These are phyloP conservation scores for Wickerhamiella sorbophila DNA, from an alignment of 805 yeast genomes.

Conservation along the genomic window DNA sequence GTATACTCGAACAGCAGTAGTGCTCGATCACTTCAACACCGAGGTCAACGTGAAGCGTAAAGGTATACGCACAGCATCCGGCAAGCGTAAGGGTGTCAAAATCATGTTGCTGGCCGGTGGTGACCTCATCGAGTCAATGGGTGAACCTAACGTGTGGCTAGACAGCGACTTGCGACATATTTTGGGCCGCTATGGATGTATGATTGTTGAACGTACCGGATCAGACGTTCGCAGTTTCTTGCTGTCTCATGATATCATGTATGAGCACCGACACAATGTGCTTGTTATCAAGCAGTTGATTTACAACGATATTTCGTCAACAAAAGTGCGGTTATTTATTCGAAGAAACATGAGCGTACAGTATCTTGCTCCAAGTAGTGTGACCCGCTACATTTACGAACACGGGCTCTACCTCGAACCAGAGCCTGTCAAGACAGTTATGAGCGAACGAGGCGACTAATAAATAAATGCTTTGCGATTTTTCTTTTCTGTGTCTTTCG, in stretches of 20 bases:
- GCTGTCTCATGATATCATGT: constrained; percentile 91
- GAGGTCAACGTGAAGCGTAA: constrained; percentile 85
- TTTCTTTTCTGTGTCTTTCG: neutral
- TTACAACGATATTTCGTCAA: constrained; percentile 89
- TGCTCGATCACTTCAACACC: constrained; percentile 89
- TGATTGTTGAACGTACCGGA: constrained; percentile 94
- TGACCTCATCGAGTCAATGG: constrained; percentile 94
- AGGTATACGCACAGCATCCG: constrained; percentile 45
- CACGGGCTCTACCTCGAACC: constrained; percentile 74
- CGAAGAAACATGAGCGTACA: constrained; percentile 96
- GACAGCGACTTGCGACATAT: constrained; percentile 91
- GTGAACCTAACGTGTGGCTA: constrained; percentile 99
- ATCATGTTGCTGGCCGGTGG: constrained; percentile 97
- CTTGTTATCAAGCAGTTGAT: constrained; percentile 90
- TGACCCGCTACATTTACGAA: constrained; percentile 87
- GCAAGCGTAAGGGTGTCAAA: constrained; percentile 60
- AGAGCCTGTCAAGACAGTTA: constrained; percentile 88
- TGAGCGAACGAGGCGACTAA: constrained; percentile 22
- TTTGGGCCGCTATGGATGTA: constrained; percentile 88
- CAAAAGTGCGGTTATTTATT: constrained; percentile 82
- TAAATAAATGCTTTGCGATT: neutral
- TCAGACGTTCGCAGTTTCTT: constrained; percentile 87
- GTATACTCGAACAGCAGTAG: constrained; percentile 89
- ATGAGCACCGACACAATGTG: constrained; percentile 84
- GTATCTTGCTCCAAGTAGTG: constrained; percentile 83